These are phyloP conservation scores for Colletotrichum tropicicola DNA, from an alignment of 2,329 filamentous ascomycete species.

Conservation along the genomic window DNA sequence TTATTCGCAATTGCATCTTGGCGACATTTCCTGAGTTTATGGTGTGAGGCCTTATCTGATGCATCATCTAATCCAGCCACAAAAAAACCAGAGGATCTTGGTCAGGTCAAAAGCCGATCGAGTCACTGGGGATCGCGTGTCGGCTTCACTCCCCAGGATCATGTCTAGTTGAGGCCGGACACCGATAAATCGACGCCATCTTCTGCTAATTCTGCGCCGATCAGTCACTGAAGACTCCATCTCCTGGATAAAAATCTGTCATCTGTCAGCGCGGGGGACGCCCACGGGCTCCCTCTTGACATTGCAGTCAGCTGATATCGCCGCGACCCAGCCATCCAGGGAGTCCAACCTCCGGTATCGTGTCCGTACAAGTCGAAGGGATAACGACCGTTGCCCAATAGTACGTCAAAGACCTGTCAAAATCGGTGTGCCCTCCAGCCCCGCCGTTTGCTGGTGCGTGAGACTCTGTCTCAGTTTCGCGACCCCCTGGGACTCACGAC, in stretches of 20 bases:
- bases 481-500: background rate
- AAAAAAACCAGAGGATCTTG: too few species aligned
- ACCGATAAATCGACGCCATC: background rate
- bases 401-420: background rate
- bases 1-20: too few species aligned
- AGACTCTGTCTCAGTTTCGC: conserved; percentile 20
- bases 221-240: background rate
- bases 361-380: conserved; percentile 7
- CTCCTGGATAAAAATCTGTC: background rate
- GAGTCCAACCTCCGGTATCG: conserved; percentile 24
- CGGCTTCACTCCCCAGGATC: background rate
- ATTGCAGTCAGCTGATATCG: background rate
- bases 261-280: background rate
- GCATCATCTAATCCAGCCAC: too few species aligned
- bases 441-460: conserved; percentile 20
- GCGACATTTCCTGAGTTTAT: too few species aligned
- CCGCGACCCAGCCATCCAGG: conserved; percentile 11
- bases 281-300: background rate
- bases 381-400: conserved; percentile 6
- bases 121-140: background rate
- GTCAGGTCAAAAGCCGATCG: background rate
- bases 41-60: too few species aligned
- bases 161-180: background rate
- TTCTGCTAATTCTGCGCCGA: background rate
- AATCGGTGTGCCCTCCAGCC: background rate